A percentile compares a stretch with the other conserved stretches of the same genome.
phyloP scores from a whole-genome alignment of 768 basidiomycete genomes.

The Calvatia gigantea region DNA sequence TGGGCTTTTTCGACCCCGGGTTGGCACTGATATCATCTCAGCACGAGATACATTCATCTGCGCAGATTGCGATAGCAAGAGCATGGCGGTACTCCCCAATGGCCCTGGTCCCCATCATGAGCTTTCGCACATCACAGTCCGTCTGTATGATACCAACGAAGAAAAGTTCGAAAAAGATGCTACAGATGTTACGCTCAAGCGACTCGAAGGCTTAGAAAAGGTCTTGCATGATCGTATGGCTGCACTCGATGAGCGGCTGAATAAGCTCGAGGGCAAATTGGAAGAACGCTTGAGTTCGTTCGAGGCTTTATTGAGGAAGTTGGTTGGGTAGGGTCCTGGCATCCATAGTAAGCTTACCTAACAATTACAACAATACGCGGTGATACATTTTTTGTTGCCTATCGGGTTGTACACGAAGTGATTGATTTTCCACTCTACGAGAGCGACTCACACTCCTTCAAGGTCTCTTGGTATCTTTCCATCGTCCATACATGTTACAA shows the following conservation, averaged over 20 bases:
- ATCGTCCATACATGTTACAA: not conserved
- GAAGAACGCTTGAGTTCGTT: slow-evolving; percentile 12
- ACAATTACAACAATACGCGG: too few relatives aligned
- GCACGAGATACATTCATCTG: slow-evolving; percentile 31
- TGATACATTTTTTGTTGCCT: too few relatives aligned
- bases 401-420: too few relatives aligned
- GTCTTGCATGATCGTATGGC: slow-evolving; percentile 20
- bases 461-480: slow-evolving; percentile 2
- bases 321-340: too few relatives aligned
- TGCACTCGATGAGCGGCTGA: slow-evolving; percentile 21
- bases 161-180: slow-evolving; percentile 22
- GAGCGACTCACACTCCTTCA: slow-evolving; percentile 4
- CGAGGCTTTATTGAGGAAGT: not conserved
- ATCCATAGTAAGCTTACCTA: too few relatives aligned
- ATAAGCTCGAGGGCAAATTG: slow-evolving; percentile 16
- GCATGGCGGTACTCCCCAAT: slow-evolving; percentile 8
- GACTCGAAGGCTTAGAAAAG: slow-evolving; percentile 21
- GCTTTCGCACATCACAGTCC: slow-evolving; percentile 25
- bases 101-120: slow-evolving; percentile 19
- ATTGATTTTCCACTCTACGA: slow-evolving; percentile 5
- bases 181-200: slow-evolving; percentile 16
- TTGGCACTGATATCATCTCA: slow-evolving; percentile 7
- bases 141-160: slow-evolving; percentile 25
- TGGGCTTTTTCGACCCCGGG: not conserved
- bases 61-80: slow-evolving; percentile 25